Conservation (phyloP, 306 rosid species). For the Styphnolobium japonicum region DNA sequence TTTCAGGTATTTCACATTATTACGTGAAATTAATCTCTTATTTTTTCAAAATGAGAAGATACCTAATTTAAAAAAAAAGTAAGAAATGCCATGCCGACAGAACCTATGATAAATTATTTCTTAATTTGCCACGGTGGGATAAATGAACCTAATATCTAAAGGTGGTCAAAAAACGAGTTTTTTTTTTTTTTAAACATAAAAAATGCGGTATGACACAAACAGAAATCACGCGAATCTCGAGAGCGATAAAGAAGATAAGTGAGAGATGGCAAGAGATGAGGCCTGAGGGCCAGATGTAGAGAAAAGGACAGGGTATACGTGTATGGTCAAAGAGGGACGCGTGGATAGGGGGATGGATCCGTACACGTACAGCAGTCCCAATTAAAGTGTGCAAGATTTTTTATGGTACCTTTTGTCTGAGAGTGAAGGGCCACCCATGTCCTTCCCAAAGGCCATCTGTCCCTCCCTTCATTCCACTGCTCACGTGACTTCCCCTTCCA, state of each 20-base stretch:
- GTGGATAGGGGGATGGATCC: slow-evolving; percentile 8
- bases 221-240: slow-evolving; percentile 38
- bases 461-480: neutral
- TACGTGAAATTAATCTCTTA: too few species aligned
- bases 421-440: neutral
- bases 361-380: neutral
- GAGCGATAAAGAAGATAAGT: neutral
- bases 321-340: slow-evolving; percentile 38
- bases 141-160: too few species aligned
- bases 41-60: too few species aligned
- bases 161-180: too few species aligned
- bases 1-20: too few species aligned
- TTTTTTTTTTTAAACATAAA: too few species aligned
- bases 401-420: slow-evolving; percentile 37
- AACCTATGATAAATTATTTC: too few species aligned
- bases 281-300: too few species aligned
- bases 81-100: too few species aligned
- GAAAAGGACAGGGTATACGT: slow-evolving; percentile 32
- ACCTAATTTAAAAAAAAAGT: too few species aligned
- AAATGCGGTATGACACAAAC: neutral
- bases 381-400: neutral
- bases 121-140: too few species aligned
- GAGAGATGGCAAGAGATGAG: neutral
- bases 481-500: neutral
- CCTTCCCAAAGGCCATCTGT: slow-evolving; percentile 30